Evolutionary conservation across 2,329 filamentous ascomycete genomes (phyloP).

Genomic region (Tolypocladium ovalisporum): DNA sequence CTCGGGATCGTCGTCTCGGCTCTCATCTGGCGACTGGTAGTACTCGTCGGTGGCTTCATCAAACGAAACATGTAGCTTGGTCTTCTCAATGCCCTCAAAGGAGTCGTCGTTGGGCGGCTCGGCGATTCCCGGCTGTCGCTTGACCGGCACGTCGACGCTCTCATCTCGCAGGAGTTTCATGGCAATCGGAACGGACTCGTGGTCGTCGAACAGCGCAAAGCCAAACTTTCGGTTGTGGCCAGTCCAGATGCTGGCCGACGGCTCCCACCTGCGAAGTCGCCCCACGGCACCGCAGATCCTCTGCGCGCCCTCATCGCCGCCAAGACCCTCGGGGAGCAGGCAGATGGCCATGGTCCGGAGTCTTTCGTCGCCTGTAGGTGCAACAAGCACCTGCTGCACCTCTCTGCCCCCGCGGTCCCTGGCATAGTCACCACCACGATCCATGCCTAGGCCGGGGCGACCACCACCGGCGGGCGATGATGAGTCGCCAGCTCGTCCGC

Average conservation of each 20-base stretch:
- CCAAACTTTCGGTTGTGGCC: constrained; percentile 71
- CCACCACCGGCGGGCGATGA: constrained; percentile 20
- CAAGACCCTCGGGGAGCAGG: constrained; percentile 68
- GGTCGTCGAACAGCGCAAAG: constrained; percentile 91
- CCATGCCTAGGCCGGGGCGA: constrained; percentile 46
- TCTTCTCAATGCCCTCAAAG: constrained; percentile 53
- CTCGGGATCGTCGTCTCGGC: constrained; percentile 50
- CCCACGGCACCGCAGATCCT: constrained; percentile 68
- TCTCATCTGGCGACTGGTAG: constrained; percentile 68
- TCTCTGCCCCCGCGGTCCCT: constrained; percentile 53
- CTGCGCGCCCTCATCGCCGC: constrained; percentile 70
- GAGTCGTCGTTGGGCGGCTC: constrained; percentile 31
- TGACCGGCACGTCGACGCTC: constrained; percentile 70
- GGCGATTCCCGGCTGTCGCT: constrained; percentile 52
- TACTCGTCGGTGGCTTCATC: constrained; percentile 78
- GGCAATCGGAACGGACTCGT: constrained; percentile 74
- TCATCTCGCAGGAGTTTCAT: constrained; percentile 76
- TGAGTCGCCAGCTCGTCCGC: constrained; percentile 32
- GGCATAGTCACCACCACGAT: constrained; percentile 54
- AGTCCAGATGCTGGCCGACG: constrained; percentile 47
- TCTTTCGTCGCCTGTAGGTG: constrained; percentile 83
- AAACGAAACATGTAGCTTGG: constrained; percentile 60
- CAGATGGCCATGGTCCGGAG: constrained; percentile 84
- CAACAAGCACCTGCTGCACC: constrained; percentile 59
- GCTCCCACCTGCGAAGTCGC: constrained; percentile 73